A percentile compares a stretch with the other conserved stretches of the same genome.
Evolutionary conservation across 2,329 filamentous ascomycete species (phyloP).

Genomic region (Claviceps africana): DNA sequence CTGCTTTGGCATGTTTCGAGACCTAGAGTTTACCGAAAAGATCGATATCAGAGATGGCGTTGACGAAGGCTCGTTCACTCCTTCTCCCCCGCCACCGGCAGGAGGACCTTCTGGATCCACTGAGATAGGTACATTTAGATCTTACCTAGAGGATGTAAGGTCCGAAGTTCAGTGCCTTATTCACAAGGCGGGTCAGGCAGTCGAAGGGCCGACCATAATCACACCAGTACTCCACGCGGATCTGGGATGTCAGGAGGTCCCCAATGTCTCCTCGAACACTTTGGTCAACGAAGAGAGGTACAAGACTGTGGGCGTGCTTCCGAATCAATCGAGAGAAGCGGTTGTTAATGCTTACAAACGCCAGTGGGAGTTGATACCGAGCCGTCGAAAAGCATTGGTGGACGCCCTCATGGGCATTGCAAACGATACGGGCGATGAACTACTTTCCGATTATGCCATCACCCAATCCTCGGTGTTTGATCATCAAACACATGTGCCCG

Average conservation of each 20-base stretch:
- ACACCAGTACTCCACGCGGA: conserved; percentile 17
- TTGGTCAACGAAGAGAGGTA: conserved; percentile 21
- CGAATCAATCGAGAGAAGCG: conserved; percentile 20
- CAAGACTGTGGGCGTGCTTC: conserved; percentile 23
- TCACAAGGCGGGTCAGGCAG: conserved; percentile 19
- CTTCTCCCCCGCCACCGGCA: conserved; percentile 19
- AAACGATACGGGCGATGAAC: conserved; percentile 20
- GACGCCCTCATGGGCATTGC: conserved; percentile 21
- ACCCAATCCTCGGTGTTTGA: conserved; percentile 26
- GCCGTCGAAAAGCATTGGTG: conserved; percentile 16
- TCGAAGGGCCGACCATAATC: conserved; percentile 18
- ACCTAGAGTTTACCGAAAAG: conserved; percentile 34
- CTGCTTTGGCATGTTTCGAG: conserved; percentile 33
- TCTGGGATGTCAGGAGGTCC: conserved; percentile 19
- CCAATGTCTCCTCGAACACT: conserved; percentile 12
- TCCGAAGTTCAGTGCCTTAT: conserved; percentile 33
- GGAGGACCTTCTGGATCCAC: conserved; percentile 21
- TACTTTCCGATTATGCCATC: conserved; percentile 22
- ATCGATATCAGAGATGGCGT: conserved; percentile 24
- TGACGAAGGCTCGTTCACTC: conserved; percentile 24
- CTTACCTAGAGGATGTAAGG: conserved; percentile 35
- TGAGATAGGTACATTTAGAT: conserved; percentile 27
- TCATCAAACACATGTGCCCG: conserved; percentile 18
- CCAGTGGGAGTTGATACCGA: conserved; percentile 24
- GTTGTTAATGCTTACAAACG: conserved; percentile 25